These are phyloP conservation scores for Proliferodiscus dingleyae DNA, from an alignment of 2,329 filamentous ascomycete species.

Conservation along the genomic window DNA sequence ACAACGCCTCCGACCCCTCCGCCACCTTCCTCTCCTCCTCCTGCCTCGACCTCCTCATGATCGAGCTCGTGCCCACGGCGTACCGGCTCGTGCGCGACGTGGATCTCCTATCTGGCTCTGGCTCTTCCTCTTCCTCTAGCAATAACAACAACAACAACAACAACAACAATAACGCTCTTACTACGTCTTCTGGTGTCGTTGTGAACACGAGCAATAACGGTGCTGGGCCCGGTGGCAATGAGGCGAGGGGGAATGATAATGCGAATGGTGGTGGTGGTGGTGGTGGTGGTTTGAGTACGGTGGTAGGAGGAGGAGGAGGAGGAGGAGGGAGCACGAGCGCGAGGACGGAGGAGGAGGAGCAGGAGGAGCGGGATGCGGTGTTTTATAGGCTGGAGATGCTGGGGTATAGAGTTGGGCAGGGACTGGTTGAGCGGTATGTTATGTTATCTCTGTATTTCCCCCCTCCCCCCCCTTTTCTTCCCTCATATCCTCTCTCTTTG, in stretches of 20 bases:
- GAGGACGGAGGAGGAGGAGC: slow-evolving; percentile 55
- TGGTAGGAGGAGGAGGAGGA: slow-evolving; percentile 18
- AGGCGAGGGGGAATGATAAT: slow-evolving; percentile 7
- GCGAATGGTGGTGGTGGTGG: slow-evolving; percentile 40
- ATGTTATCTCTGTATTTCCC: no score
- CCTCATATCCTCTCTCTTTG: no score
- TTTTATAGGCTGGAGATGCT: slow-evolving; percentile 78
- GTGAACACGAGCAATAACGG: neutral
- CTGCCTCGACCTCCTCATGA: slow-evolving; percentile 89
- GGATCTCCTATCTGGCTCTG: slow-evolving; percentile 8
- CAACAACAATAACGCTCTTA: no score
- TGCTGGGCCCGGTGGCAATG: slow-evolving; percentile 1
- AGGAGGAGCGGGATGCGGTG: slow-evolving; percentile 78
- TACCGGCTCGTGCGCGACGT: slow-evolving; percentile 74
- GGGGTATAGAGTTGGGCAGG: slow-evolving; percentile 89
- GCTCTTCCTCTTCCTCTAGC: no score
- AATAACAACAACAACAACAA: no score
- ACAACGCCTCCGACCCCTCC: slow-evolving; percentile 67
- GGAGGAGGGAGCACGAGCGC: slow-evolving; percentile 56
- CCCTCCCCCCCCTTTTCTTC: no score
- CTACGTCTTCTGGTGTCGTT: no score
- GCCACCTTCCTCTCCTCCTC: slow-evolving; percentile 77
- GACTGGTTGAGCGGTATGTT: slow-evolving; percentile 78
- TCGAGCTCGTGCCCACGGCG: slow-evolving; percentile 92
- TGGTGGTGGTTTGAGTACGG: slow-evolving; percentile 54